phyloP scores from a whole-genome alignment of 345 rosid species.

The Abelmoschus esculentus region DNA sequence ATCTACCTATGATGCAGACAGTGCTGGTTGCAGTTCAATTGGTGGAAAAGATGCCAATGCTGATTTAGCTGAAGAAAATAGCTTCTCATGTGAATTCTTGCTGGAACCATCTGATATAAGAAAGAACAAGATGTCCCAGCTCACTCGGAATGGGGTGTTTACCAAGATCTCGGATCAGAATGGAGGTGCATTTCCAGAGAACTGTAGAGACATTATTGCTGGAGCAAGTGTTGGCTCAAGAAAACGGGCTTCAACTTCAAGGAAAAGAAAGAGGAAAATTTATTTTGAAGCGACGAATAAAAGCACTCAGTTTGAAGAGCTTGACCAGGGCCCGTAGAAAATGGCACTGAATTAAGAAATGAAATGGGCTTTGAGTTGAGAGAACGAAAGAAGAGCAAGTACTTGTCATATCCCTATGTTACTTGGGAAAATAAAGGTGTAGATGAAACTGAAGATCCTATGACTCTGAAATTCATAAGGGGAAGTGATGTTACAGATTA shows the following conservation, averaged over 20 bases:
- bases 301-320: conserved; percentile 20
- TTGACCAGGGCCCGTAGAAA: conserved; percentile 8
- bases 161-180: conserved; percentile 9
- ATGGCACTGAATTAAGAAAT: conserved; percentile 15
- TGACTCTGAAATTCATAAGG: conserved; percentile 25
- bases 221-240: conserved; percentile 15
- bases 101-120: conserved; percentile 1
- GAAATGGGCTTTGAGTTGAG: conserved; percentile 37
- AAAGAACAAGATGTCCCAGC: conserved; percentile 8
- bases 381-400: conserved; percentile 67
- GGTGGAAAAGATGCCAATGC: conserved; percentile 2
- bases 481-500: conserved; percentile 31
- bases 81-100: not conserved
- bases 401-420: conserved; percentile 57
- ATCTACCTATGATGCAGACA: conserved; percentile 18
- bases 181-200: conserved; percentile 5
- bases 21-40: conserved; percentile 9
- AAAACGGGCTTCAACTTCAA: conserved; percentile 15
- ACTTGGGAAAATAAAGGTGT: conserved; percentile 29
- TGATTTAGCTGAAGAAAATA: not conserved
- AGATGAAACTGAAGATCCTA: conserved; percentile 21
- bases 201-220: conserved; percentile 7
- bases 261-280: conserved; percentile 32
- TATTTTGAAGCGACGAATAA: conserved; percentile 7
- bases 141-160: conserved; percentile 17